phyloP scores from a whole-genome alignment of 768 basidiomycete genomes.

The Leccinum uliginosum region DNA sequence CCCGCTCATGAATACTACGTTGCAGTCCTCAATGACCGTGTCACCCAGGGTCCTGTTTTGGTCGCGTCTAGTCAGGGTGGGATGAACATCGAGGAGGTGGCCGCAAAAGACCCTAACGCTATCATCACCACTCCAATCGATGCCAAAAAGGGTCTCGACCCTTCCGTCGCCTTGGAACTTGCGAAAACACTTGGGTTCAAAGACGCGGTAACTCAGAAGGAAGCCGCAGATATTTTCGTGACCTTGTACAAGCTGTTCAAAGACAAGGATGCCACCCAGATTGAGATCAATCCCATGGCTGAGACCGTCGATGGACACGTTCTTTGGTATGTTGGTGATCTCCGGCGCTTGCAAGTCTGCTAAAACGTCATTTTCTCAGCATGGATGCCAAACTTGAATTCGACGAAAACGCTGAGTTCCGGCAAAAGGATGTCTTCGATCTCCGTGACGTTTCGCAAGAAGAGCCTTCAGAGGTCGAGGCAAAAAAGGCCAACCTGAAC shows the following conservation, averaged over 20 bases:
- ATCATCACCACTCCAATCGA: constrained; percentile 95
- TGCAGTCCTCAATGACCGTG: constrained; percentile 93
- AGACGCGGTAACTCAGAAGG: constrained; percentile 59
- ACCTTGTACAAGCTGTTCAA: constrained; percentile 96
- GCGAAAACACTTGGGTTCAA: constrained; percentile 93
- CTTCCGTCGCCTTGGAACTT: constrained; percentile 64
- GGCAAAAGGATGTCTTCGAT: constrained; percentile 84
- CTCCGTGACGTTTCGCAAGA: constrained; percentile 94
- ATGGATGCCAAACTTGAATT: constrained; percentile 99
- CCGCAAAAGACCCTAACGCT: constrained; percentile 88
- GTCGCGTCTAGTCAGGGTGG: constrained; percentile 94
- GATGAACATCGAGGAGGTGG: constrained; percentile 99
- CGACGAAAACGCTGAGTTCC: constrained; percentile 98
- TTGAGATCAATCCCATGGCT: constrained; percentile 98
- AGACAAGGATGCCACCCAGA: constrained; percentile 98
- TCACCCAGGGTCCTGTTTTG: constrained; percentile 81
- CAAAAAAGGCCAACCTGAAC: constrained; percentile 92
- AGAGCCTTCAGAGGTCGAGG: constrained; percentile 96
- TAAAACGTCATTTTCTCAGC: constrained; percentile 38
- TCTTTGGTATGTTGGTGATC: constrained; percentile 68
- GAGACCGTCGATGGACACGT: constrained; percentile 89
- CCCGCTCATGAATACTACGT: constrained; percentile 98
- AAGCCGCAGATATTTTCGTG: constrained; percentile 91
- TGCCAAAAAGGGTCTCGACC: constrained; percentile 75
- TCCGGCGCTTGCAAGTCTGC: neutral